A percentile compares a stretch with the other conserved stretches of the same genome.
These are phyloP conservation scores for Wickerhamomyces alni DNA, from an alignment of 805 yeast genomes.

Conservation along the genomic window DNA sequence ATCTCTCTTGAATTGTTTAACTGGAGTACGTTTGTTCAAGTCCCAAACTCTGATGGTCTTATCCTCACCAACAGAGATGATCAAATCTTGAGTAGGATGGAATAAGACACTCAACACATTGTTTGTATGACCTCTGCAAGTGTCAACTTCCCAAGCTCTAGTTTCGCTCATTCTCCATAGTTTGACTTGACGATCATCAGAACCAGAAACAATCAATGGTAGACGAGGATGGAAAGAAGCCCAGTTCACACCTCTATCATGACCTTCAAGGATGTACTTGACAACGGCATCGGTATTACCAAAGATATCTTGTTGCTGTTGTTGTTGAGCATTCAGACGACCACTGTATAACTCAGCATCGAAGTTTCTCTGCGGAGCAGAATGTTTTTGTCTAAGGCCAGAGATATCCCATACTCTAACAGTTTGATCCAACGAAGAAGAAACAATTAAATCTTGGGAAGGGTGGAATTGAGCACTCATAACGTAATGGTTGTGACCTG, in stretches of 20 bases:
- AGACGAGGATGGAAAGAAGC: constrained; percentile 96
- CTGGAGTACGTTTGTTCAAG: constrained; percentile 85
- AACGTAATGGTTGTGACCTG: constrained; percentile 98
- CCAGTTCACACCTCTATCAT: constrained; percentile 98
- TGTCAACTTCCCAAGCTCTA: constrained; percentile 98
- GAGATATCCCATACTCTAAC: constrained; percentile 98
- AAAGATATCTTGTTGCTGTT: constrained; percentile 88
- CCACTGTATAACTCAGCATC: constrained; percentile 35
- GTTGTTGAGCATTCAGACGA: constrained; percentile 39
- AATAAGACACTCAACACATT: constrained; percentile 84
- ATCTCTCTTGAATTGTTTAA: constrained; percentile 90
- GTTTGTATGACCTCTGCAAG: constrained; percentile 96
- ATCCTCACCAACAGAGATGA: constrained; percentile 92
- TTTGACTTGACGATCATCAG: constrained; percentile 93
- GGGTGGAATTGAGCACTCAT: constrained; percentile 99
- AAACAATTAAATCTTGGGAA: constrained; percentile 85
- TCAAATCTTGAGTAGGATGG: constrained; percentile 90
- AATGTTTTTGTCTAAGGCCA: constrained; percentile 90
- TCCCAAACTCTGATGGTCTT: constrained; percentile 97
- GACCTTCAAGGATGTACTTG: constrained; percentile 95
- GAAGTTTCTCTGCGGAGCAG: constrained; percentile 60
- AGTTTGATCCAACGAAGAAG: constrained; percentile 96
- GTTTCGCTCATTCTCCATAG: constrained; percentile 97
- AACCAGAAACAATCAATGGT: constrained; percentile 91
- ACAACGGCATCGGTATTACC: constrained; percentile 93